Evolutionary conservation across 306 rosid genomes (phyloP).

Genomic region (Ammopiptanthus mongolicus): DNA sequence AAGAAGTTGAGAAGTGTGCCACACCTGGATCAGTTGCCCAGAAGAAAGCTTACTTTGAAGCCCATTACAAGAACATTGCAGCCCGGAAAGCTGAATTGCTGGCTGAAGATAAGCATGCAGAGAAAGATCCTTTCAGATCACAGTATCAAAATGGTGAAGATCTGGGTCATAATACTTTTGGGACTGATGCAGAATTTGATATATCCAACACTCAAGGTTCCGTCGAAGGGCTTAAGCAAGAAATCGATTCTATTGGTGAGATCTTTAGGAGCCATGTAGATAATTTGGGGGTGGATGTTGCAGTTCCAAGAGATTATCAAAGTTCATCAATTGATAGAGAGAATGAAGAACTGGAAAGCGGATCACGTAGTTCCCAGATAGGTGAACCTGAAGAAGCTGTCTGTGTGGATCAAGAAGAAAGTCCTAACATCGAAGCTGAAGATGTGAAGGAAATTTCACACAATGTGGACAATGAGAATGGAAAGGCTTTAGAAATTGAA

Average conservation of each 20-base stretch:
- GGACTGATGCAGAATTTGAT: conserved; percentile 28
- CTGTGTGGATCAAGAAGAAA: conserved; percentile 25
- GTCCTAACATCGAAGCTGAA: conserved; percentile 25
- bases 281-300: conserved; percentile 32
- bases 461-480: conserved; percentile 19
- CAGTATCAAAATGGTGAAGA: conserved; percentile 34
- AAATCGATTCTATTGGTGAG: conserved; percentile 20
- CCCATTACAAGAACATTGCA: conserved; percentile 77
- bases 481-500: conserved; percentile 32
- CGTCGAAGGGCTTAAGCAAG: conserved; percentile 30
- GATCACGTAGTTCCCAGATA: conserved; percentile 19
- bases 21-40: conserved; percentile 87
- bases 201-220: conserved; percentile 17
- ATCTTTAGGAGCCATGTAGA: background rate
- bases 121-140: conserved; percentile 23
- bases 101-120: conserved; percentile 50
- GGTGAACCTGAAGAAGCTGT: conserved; percentile 36
- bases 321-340: conserved; percentile 28
- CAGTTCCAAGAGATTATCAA: conserved; percentile 26
- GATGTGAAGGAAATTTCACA: conserved; percentile 26
- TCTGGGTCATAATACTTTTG: conserved; percentile 14
- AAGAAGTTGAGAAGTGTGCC: conserved; percentile 87
- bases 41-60: conserved; percentile 84
- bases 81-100: conserved; percentile 58
- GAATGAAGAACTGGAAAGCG: conserved; percentile 28